Base-by-base conservation (phyloP, 371 early-diverging fungal genomes). In the Zychaea mexicana region DNA sequence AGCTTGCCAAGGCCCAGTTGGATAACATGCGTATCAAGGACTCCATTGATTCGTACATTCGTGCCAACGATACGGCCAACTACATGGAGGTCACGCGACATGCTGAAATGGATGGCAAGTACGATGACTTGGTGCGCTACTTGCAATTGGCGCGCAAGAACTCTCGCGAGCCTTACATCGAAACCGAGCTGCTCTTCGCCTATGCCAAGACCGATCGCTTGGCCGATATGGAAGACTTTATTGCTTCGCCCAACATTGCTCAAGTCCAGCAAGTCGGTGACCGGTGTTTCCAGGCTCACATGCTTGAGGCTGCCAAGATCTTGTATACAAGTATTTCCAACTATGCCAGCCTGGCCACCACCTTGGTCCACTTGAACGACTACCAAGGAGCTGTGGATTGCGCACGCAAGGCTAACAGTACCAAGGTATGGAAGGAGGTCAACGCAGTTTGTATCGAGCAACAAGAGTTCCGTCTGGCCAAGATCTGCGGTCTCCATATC, bases 391-490 rank as follows among this genome's bases (percentile, higher is more conserved):
- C 99, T 7, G 99, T 98, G 38, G 99, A 98, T 69, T 95, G 97
- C 68, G 98, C 98, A 9, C 90, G 98, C 71, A 97, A 97, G 76
- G 99, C 99, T 66, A 97, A 96, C 82, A 90, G 91, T 62, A 97
- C 96, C 56, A 89, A 88, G 76, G 99, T 98, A 52, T 98, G 98
- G 98, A 94, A 94, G 84, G 95, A 98, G 72, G 98, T 98, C 61
- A 92, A 96, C 72, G 88, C 90, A 6, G 96, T 96, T 10, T 98
- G 98, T 81, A 93, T 98, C 55, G 90, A 90, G 32, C 89, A 94
- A 72, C 85, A 86, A 32, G 98, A 98, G 81, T 97, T 96, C 89
- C 89, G 96, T 17, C 79, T 98, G 42, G 98, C 99, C 28, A 97
- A 98, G 79, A 96, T 97, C 60, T 98, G 99, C 75, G 99, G 96